These are phyloP conservation scores for Colletotrichum viniferum DNA, from an alignment of 2,329 filamentous ascomycete genomes.

Conservation along the genomic window DNA sequence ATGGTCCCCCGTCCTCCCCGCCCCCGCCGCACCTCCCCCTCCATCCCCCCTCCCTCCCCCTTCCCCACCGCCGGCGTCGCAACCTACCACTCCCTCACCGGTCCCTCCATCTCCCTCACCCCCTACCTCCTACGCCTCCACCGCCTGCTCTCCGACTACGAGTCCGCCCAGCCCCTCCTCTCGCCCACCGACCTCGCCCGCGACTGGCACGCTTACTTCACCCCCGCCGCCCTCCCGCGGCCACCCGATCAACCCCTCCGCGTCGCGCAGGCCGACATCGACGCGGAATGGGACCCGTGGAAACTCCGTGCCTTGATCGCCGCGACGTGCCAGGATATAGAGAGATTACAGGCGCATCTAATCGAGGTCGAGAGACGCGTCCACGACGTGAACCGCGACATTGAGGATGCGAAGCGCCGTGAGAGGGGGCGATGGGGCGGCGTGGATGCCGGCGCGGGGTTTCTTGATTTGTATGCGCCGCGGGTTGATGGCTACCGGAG, in stretches of 20 bases:
- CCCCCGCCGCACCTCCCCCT: no score
- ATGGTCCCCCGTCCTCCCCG: background rate
- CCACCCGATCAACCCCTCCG: background rate
- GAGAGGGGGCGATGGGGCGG: background rate
- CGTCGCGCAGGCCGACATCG: slow-evolving; percentile 54
- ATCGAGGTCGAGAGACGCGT: slow-evolving; percentile 27
- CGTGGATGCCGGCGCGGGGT: background rate
- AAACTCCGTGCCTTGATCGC: slow-evolving; percentile 20
- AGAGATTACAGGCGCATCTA: slow-evolving; percentile 87
- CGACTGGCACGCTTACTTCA: background rate
- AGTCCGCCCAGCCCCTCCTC: background rate
- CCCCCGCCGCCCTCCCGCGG: background rate
- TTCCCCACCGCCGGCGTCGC: background rate
- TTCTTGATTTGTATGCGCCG: slow-evolving; percentile 42
- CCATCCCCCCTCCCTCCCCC: no score
- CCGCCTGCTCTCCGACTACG: background rate
- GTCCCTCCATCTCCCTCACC: background rate
- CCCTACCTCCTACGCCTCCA: background rate
- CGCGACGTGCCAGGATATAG: slow-evolving; percentile 64
- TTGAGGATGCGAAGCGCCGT: slow-evolving; percentile 53
- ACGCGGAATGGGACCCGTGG: slow-evolving; percentile 39
- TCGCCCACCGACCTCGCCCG: background rate
- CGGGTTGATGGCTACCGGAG: slow-evolving; percentile 69
- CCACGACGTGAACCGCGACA: slow-evolving; percentile 49
- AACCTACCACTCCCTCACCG: background rate